Conservation (phyloP, 2,329 filamentous ascomycete species). For the Colletotrichum tabaci region DNA sequence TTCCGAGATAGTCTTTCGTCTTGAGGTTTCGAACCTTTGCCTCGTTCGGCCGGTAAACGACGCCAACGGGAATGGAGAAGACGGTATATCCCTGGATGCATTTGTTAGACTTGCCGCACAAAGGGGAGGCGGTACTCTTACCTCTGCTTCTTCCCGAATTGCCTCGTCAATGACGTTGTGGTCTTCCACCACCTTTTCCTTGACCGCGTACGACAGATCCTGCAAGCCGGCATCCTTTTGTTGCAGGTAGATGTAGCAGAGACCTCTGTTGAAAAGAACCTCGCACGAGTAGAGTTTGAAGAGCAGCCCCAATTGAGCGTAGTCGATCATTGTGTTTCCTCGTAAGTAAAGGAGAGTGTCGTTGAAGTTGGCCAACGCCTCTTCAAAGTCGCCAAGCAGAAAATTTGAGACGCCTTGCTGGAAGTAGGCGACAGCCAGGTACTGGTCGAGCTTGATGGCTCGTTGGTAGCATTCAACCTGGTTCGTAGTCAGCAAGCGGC, state of each 20-base stretch:
- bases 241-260: conserved; percentile 97
- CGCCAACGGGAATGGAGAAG: conserved; percentile 96
- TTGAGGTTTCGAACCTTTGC: conserved; percentile 99
- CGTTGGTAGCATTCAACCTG: conserved; percentile 96
- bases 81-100: conserved; percentile 88
- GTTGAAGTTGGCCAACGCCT: conserved; percentile 98
- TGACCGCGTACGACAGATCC: conserved; percentile 90
- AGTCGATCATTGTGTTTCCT: conserved; percentile 98
- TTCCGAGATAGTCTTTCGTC: conserved; percentile 97
- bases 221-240: conserved; percentile 92
- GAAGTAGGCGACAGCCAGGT: conserved; percentile 97
- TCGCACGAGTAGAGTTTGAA: conserved; percentile 99
- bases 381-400: conserved; percentile 95
- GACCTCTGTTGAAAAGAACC: conserved; percentile 94
- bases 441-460: conserved; percentile 91
- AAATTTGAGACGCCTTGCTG: conserved; percentile 99
- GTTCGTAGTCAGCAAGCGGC: conserved; percentile 44
- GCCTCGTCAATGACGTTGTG: conserved; percentile 99
- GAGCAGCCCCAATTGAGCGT: conserved; percentile 93
- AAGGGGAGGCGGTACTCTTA: conserved; percentile 56
- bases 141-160: conserved; percentile 92
- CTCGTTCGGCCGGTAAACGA: conserved; percentile 95
- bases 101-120: conserved; percentile 11
- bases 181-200: conserved; percentile 96
- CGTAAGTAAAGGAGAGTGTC: conserved; percentile 94